phyloP scores from a whole-genome alignment of 2,329 filamentous ascomycete species.

The Acephala macrosclerotiorum region DNA sequence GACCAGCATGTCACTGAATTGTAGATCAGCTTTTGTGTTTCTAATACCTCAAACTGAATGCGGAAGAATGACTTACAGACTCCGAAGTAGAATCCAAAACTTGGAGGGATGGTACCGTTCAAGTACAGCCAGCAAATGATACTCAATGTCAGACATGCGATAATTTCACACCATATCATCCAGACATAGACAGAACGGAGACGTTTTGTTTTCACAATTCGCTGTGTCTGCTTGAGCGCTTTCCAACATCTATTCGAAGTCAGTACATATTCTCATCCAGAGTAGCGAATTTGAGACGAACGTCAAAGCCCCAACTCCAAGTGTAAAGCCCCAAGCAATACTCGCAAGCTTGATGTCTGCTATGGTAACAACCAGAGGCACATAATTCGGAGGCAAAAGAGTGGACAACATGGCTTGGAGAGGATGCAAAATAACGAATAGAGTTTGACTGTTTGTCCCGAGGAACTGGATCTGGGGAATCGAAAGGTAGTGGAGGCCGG shows the following conservation, averaged over 20 bases:
- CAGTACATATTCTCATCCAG: background rate
- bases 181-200: conserved; percentile 8
- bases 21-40: background rate
- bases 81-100: conserved; percentile 14
- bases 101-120: conserved; percentile 8
- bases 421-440: background rate
- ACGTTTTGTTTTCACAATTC: conserved; percentile 2
- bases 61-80: conserved; percentile 1
- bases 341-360: conserved; percentile 13
- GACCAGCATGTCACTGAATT: conserved; percentile 34
- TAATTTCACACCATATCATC: conserved; percentile 12
- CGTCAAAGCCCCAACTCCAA: conserved; percentile 10
- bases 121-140: conserved; percentile 10
- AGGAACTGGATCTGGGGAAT: background rate
- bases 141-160: background rate
- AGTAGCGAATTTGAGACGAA: background rate
- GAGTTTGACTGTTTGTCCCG: background rate
- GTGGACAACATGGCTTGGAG: background rate
- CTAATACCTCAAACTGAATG: background rate
- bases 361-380: background rate
- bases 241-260: conserved; percentile 1
- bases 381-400: background rate
- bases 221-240: conserved; percentile 8
- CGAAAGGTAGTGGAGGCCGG: background rate
- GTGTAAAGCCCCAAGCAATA: conserved; percentile 6